Evolutionary conservation across 495 filamentous ascomycete species (phyloP).

Genomic region (Clohesyomyces aquaticus): DNA sequence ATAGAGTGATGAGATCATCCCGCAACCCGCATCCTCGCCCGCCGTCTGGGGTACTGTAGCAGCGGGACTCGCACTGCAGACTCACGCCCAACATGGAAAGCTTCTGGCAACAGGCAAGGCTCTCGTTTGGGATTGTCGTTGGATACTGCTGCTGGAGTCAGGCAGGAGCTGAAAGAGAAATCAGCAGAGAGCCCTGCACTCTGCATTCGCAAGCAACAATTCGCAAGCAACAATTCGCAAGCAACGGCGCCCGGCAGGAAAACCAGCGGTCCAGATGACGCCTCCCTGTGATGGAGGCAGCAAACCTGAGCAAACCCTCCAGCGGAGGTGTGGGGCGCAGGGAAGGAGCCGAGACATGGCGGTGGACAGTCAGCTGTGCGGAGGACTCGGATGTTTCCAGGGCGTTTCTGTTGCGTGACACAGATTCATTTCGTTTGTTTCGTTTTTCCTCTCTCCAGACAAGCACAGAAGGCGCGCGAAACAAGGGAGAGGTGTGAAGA

Average conservation of each 20-base stretch:
- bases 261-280: slow-evolving; percentile 18
- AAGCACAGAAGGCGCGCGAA: not conserved
- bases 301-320: slow-evolving; percentile 6
- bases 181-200: slow-evolving; percentile 5
- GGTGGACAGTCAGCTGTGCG: not conserved
- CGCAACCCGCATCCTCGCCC: slow-evolving; percentile 16
- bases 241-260: slow-evolving; percentile 10
- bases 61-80: too few species aligned
- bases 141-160: too few species aligned
- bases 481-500: not conserved
- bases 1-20: slow-evolving; percentile 34
- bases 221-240: not conserved
- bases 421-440: not conserved
- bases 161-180: too few species aligned
- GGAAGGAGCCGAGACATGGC: slow-evolving; percentile 4
- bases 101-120: too few species aligned
- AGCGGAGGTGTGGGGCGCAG: not conserved
- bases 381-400: too few species aligned
- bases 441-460: not conserved
- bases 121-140: too few species aligned
- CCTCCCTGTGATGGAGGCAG: slow-evolving; percentile 25
- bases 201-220: not conserved
- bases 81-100: too few species aligned
- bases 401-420: slow-evolving; percentile 5
- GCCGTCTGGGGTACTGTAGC: not conserved